Percentiles rank a stretch among this genome's conserved stretches.
Conservation (phyloP, 2,329 filamentous ascomycete species). For the Penicillium brasilianum region DNA sequence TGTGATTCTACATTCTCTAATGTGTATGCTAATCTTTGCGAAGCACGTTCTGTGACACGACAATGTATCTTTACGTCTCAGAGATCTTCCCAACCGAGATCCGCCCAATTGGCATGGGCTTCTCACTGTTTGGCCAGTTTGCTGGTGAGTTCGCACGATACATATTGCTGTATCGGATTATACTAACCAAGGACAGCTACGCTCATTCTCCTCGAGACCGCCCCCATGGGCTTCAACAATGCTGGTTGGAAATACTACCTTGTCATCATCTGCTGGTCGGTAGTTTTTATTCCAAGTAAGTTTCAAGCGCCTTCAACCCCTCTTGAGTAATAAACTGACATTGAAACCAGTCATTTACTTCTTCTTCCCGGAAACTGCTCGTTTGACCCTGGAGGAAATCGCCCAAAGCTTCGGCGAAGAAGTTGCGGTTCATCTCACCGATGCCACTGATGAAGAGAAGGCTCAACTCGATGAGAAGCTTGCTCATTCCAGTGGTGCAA, state of each 20-base stretch:
- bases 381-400: constrained; percentile 54
- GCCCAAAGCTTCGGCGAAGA: constrained; percentile 57
- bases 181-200: constrained; percentile 40
- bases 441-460: constrained; percentile 49
- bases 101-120: constrained; percentile 58
- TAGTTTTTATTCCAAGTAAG: constrained; percentile 48
- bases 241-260: constrained; percentile 59
- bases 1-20: not conserved
- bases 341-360: constrained; percentile 48
- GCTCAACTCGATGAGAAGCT: constrained; percentile 28
- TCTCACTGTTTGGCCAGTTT: constrained; percentile 58
- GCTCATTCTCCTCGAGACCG: constrained; percentile 56
- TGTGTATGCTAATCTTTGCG: constrained; percentile 14
- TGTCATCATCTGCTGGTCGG: constrained; percentile 53
- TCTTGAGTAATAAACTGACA: constrained; percentile 6
- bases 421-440: constrained; percentile 53
- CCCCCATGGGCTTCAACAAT: constrained; percentile 50
- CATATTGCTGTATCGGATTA: not conserved
- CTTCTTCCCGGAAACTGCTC: constrained; percentile 52
- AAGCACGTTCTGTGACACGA: constrained; percentile 54
- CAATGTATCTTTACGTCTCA: constrained; percentile 53
- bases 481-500: constrained; percentile 3
- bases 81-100: constrained; percentile 58
- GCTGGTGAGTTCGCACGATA: constrained; percentile 34
- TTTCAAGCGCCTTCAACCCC: not conserved